Evolutionary conservation across 2,329 filamentous ascomycete species (phyloP).

Genomic region (Aaosphaeria arxii): DNA sequence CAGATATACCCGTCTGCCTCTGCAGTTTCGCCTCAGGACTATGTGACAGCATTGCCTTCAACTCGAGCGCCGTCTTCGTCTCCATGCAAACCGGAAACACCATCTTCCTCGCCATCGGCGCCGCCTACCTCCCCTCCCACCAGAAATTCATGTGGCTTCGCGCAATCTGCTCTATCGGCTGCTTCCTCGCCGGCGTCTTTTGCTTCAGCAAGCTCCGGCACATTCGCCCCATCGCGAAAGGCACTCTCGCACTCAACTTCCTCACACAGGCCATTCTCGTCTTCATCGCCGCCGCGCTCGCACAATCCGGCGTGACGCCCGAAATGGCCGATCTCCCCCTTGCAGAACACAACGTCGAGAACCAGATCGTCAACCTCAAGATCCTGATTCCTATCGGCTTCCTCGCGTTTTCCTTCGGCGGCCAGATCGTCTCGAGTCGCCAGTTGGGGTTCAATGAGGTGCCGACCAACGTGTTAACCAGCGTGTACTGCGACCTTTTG

Average conservation of each 20-base stretch:
- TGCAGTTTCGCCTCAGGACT: slow-evolving; percentile 48
- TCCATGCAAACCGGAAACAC: slow-evolving; percentile 60
- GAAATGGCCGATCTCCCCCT: not conserved
- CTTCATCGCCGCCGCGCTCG: slow-evolving; percentile 51
- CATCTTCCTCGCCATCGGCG: slow-evolving; percentile 60
- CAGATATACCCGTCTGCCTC: slow-evolving; percentile 34
- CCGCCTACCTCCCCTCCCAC: slow-evolving; percentile 49
- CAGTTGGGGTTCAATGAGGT: slow-evolving; percentile 53
- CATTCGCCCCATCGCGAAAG: not conserved
- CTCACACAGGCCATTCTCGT: slow-evolving; percentile 52
- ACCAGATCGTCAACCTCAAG: not conserved
- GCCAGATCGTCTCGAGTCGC: slow-evolving; percentile 52
- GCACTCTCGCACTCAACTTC: slow-evolving; percentile 48
- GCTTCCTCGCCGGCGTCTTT: slow-evolving; percentile 46
- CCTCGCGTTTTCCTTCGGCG: slow-evolving; percentile 54
- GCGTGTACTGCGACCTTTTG: slow-evolving; percentile 53
- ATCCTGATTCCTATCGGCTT: slow-evolving; percentile 21
- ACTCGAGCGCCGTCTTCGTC: slow-evolving; percentile 50
- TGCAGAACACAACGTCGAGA: not conserved
- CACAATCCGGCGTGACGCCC: slow-evolving; percentile 38
- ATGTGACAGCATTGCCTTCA: slow-evolving; percentile 47
- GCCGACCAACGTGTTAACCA: slow-evolving; percentile 56
- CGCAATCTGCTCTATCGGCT: slow-evolving; percentile 43
- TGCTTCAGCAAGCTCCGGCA: slow-evolving; percentile 42
- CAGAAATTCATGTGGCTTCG: slow-evolving; percentile 37